Conservation (phyloP, 331 rosid species). For the Arachis monticola region DNA sequence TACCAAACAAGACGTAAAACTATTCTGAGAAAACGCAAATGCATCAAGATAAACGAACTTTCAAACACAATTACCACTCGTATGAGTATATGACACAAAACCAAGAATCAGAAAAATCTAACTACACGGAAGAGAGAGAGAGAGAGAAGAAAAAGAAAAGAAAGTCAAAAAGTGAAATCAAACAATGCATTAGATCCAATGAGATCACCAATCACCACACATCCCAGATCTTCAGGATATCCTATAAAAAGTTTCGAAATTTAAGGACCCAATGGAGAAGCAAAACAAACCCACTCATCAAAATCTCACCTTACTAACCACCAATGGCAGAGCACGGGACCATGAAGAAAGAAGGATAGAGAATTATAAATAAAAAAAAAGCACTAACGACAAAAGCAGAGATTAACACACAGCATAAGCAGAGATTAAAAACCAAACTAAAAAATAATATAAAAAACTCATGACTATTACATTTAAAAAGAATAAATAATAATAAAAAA, state of each 20-base stretch:
- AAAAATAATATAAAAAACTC: background rate
- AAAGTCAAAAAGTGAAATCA: conserved; percentile 11
- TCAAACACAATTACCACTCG: background rate
- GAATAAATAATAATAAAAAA: background rate
- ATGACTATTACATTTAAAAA: background rate
- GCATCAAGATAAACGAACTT: conserved; percentile 13
- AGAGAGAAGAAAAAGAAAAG: background rate
- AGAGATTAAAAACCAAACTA: background rate
- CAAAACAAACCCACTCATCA: conserved; percentile 38
- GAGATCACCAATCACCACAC: conserved; percentile 8
- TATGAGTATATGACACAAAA: too few relatives aligned
- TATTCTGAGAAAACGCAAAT: conserved; percentile 12
- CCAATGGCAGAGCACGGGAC: background rate
- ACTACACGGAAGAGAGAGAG: background rate
- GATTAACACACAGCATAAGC: conserved; percentile 21
- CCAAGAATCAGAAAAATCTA: background rate
- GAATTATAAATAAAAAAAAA: background rate
- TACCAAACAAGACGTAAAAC: conserved; percentile 34
- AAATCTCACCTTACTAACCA: conserved; percentile 11
- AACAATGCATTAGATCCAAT: conserved; percentile 42
- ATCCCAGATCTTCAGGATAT: conserved; percentile 23
- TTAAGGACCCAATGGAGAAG: conserved; percentile 21
- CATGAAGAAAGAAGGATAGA: background rate
- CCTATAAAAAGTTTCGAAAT: conserved; percentile 24
- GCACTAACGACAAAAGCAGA: conserved; percentile 31